These are phyloP conservation scores for Microglena sp. DNA, from an alignment of 139 green algal genomes.

Conservation along the genomic window DNA sequence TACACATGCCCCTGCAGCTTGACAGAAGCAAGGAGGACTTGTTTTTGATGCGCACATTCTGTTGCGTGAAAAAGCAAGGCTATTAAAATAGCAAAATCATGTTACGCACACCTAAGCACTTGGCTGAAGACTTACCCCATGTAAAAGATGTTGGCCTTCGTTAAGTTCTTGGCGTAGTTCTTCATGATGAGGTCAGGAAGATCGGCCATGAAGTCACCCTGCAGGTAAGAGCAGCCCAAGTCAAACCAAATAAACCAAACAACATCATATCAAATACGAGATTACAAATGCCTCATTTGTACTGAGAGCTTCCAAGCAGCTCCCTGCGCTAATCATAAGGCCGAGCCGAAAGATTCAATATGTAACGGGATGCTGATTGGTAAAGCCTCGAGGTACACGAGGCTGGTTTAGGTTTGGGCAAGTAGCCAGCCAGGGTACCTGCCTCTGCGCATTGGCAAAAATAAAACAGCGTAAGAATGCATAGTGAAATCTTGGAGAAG, in stretches of 20 bases:
- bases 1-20: neutral
- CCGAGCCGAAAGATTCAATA: no score
- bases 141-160: constrained; percentile 55
- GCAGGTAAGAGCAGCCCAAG: constrained; percentile 9
- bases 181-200: constrained; percentile 71
- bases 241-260: neutral
- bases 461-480: no score
- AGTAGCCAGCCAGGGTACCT: no score
- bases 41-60: no score
- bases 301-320: neutral
- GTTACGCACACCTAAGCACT: no score
- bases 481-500: no score
- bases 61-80: no score
- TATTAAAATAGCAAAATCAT: no score
- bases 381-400: neutral
- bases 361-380: neutral
- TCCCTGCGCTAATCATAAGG: no score
- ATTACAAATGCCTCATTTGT: neutral
- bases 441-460: no score
- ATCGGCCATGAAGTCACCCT: constrained; percentile 69
- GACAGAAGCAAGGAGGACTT: neutral
- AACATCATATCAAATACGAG: neutral
- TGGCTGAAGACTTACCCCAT: constrained; percentile 20
- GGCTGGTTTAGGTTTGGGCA: neutral
- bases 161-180: constrained; percentile 57